phyloP scores from a whole-genome alignment of 2,329 filamentous ascomycete species.

The Cryphonectria parasitica region DNA sequence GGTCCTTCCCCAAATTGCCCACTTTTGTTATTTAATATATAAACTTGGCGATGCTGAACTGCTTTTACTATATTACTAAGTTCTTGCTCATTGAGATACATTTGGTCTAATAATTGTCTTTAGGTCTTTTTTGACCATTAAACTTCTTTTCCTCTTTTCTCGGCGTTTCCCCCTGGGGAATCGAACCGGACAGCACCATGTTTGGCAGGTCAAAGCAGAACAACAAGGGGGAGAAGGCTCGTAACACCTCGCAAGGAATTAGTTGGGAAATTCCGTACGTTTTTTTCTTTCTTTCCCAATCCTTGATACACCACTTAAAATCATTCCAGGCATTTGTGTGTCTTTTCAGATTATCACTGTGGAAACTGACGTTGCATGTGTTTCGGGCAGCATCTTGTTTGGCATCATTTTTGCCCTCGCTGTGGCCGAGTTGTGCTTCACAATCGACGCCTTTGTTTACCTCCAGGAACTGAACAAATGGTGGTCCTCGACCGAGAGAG shows the following conservation, averaged over 20 bases:
- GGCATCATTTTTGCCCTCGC: constrained; percentile 22
- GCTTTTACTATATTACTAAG: neutral
- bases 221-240: constrained; percentile 21
- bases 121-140: neutral
- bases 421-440: constrained; percentile 22
- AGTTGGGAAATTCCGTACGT: constrained; percentile 20
- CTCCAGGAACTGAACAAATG: constrained; percentile 21
- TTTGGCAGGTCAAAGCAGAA: constrained; percentile 18
- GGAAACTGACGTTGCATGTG: neutral
- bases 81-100: neutral
- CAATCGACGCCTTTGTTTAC: constrained; percentile 23
- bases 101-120: neutral
- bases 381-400: constrained; percentile 21
- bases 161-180: neutral
- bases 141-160: neutral
- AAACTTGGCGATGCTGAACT: neutral
- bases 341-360: neutral
- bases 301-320: no score
- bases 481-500: constrained; percentile 21
- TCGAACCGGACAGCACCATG: neutral
- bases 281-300: neutral
- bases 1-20: neutral
- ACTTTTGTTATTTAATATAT: neutral
- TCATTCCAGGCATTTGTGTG: no score
- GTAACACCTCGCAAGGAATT: constrained; percentile 16